Conservation (phyloP, 495 filamentous ascomycete species). For the Tuber melanosporum region DNA sequence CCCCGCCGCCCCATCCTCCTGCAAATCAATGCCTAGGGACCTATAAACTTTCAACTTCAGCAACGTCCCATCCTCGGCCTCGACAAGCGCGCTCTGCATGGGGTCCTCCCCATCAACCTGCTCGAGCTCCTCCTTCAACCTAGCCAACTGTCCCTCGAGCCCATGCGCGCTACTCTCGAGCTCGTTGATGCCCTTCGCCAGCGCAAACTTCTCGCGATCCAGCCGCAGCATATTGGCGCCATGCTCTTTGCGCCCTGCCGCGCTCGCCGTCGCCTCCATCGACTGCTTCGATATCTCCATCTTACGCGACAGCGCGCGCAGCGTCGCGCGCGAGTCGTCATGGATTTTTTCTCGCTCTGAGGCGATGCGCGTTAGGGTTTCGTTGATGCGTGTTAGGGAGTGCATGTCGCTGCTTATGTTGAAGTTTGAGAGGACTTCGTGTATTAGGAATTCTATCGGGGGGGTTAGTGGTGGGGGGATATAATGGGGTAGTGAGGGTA, state of each 20-base stretch:
- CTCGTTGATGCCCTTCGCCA: slow-evolving; percentile 80
- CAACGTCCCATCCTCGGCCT: slow-evolving; percentile 54
- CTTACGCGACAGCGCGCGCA: slow-evolving; percentile 30
- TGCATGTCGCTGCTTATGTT: slow-evolving; percentile 82
- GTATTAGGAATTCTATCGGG: slow-evolving; percentile 60
- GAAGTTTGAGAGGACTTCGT: slow-evolving; percentile 86
- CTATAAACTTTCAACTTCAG: slow-evolving; percentile 87
- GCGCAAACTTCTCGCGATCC: slow-evolving; percentile 69
- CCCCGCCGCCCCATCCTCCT: slow-evolving; percentile 69
- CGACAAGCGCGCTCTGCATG: slow-evolving; percentile 52
- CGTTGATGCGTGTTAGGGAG: slow-evolving; percentile 77
- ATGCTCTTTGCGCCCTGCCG: slow-evolving; percentile 36
- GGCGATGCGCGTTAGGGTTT: slow-evolving; percentile 70
- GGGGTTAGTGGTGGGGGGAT: slow-evolving; percentile 19
- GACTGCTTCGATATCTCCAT: slow-evolving; percentile 33
- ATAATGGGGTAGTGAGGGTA: slow-evolving; percentile 40
- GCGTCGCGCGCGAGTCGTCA: slow-evolving; percentile 47
- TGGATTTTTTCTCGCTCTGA: slow-evolving; percentile 71
- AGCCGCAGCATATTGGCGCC: slow-evolving; percentile 40
- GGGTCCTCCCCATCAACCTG: slow-evolving; percentile 73
- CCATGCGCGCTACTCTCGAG: slow-evolving; percentile 88
- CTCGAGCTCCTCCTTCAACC: slow-evolving; percentile 65
- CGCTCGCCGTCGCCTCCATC: slow-evolving; percentile 32
- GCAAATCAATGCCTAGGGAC: slow-evolving; percentile 81
- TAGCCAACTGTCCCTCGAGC: slow-evolving; percentile 70